Evolutionary conservation across 495 filamentous ascomycete genomes (phyloP).

Genomic region (Terfezia boudieri): DNA sequence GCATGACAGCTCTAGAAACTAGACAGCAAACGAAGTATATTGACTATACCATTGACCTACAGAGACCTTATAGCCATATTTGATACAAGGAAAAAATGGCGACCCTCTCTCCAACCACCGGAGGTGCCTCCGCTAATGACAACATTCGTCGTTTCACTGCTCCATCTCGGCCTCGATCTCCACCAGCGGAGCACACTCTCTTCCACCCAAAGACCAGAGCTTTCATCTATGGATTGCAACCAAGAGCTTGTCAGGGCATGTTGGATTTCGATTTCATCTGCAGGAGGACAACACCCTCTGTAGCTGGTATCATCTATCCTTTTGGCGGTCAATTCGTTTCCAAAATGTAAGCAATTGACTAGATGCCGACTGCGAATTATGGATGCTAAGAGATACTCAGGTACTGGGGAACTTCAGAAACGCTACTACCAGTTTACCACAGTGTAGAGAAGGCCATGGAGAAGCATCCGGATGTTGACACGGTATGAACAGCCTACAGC

Average conservation of each 20-base stretch:
- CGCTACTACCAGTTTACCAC: conserved; percentile 95
- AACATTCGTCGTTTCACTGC: conserved; percentile 93
- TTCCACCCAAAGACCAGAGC: conserved; percentile 99
- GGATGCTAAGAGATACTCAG: conserved; percentile 19
- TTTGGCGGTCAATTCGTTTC: conserved; percentile 99
- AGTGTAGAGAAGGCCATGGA: conserved; percentile 77
- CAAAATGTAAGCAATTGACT: conserved; percentile 51
- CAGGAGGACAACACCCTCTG: conserved; percentile 88
- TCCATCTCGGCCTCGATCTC: conserved; percentile 78
- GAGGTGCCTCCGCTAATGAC: conserved; percentile 57
- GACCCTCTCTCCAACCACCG: conserved; percentile 18
- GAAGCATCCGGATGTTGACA: conserved; percentile 95
- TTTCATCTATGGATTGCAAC: conserved; percentile 97
- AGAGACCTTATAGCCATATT: no score
- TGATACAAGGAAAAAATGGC: background rate
- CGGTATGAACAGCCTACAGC: conserved; percentile 16
- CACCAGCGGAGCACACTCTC: conserved; percentile 57
- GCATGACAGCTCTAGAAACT: no score
- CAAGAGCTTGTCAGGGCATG: conserved; percentile 60
- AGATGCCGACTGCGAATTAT: background rate
- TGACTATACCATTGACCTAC: no score
- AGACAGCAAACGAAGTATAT: no score
- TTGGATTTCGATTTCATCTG: conserved; percentile 99
- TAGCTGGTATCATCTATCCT: conserved; percentile 98
- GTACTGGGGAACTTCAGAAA: conserved; percentile 99